Conservation (phyloP, 495 filamentous ascomycete genomes). For the Xylaria telfairii region DNA sequence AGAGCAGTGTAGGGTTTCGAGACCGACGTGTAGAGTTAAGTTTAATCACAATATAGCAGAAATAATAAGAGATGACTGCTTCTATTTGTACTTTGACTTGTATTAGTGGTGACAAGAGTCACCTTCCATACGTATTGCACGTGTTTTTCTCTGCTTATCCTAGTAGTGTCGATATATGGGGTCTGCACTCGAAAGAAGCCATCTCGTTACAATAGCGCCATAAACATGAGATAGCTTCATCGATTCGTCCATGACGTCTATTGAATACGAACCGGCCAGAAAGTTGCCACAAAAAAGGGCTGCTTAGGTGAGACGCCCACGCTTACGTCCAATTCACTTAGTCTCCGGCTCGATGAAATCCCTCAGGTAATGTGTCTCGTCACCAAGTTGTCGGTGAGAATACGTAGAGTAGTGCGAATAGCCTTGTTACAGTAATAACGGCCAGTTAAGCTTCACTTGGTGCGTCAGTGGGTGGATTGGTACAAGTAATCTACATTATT, state of each 20-base stretch:
- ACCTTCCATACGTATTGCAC: not conserved
- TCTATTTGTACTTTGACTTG: not conserved
- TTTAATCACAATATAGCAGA: not conserved
- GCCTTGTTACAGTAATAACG: not conserved
- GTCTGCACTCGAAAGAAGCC: not conserved
- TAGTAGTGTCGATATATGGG: not conserved
- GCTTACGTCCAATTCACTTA: not conserved
- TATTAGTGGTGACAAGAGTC: not conserved
- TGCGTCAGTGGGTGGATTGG: too few species aligned
- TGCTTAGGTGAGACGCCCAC: not conserved
- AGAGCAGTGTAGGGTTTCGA: not conserved
- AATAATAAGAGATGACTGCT: not conserved
- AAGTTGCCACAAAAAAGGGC: not conserved
- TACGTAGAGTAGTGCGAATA: not conserved
- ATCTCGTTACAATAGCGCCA: conserved; percentile 8
- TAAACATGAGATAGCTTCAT: not conserved
- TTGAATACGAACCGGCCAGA: not conserved
- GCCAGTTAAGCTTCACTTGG: too few species aligned
- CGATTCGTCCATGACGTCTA: not conserved
- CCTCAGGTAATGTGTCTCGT: not conserved
- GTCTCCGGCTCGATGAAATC: not conserved
- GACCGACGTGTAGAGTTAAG: not conserved
- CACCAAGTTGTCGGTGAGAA: not conserved
- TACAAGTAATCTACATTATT: too few species aligned
- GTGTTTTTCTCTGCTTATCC: not conserved